Percentiles rank a stretch among this genome's conserved stretches.
Conservation (phyloP, 352 stramenopile species). For the Elongisporangium prolatum region DNA sequence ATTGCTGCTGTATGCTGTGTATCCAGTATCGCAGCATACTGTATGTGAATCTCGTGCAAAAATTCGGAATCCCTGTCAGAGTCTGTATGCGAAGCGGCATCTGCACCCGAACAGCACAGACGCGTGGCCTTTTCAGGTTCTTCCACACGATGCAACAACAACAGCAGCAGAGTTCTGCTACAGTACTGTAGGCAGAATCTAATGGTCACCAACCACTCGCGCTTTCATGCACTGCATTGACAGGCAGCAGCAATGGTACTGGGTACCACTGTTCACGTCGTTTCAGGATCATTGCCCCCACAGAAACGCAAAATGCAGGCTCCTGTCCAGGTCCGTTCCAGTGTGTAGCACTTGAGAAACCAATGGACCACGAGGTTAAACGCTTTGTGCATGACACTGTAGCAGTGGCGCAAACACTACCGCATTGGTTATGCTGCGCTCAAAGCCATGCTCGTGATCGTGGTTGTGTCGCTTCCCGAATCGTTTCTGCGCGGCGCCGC, state of each 20-base stretch:
- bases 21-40: neutral
- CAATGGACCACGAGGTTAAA: neutral
- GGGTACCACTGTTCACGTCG: neutral
- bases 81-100: neutral
- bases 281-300: neutral
- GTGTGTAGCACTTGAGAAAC: no score
- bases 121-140: neutral
- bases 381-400: neutral
- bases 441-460: constrained; percentile 10
- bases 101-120: neutral
- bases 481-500: neutral
- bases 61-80: neutral
- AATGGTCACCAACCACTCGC: neutral
- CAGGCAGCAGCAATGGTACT: neutral
- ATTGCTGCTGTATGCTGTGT: neutral
- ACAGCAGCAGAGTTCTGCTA: neutral
- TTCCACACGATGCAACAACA: neutral
- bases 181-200: neutral
- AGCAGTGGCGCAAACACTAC: constrained; percentile 8
- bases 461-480: neutral
- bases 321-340: constrained; percentile 1
- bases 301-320: neutral
- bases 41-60: neutral
- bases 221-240: neutral
- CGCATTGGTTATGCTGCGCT: constrained; percentile 3